These are phyloP conservation scores for Cubamyces lactineus DNA, from an alignment of 768 basidiomycete species.

Conservation along the genomic window DNA sequence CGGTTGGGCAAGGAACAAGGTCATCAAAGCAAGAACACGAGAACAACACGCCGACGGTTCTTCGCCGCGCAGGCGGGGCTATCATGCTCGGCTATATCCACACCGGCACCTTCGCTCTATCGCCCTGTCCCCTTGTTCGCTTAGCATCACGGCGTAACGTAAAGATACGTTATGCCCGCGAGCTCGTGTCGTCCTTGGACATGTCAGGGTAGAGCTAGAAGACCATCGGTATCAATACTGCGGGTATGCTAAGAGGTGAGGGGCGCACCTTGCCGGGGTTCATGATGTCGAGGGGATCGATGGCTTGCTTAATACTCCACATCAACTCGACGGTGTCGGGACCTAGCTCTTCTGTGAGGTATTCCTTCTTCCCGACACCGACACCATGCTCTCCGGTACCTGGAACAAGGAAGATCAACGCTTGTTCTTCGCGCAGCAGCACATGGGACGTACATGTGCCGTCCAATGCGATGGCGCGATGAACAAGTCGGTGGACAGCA, in stretches of 20 bases:
- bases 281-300: conserved; percentile 81
- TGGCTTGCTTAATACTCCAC: conserved; percentile 77
- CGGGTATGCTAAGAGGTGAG: background rate
- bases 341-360: conserved; percentile 83
- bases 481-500: conserved; percentile 71
- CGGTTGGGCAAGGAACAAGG: background rate
- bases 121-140: background rate
- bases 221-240: background rate
- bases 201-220: conserved; percentile 11
- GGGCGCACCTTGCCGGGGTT: conserved; percentile 76
- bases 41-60: background rate
- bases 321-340: conserved; percentile 80
- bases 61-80: background rate
- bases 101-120: background rate
- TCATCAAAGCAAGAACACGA: background rate
- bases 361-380: conserved; percentile 85
- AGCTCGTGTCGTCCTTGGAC: background rate
- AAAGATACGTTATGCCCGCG: background rate
- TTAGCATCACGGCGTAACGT: background rate
- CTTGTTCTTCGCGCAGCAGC: background rate
- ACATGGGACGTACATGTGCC: conserved; percentile 63
- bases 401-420: conserved; percentile 31
- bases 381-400: conserved; percentile 90
- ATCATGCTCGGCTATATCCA: background rate
- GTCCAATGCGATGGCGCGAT: conserved; percentile 72